A percentile compares a stretch with the other conserved stretches of the same genome.
Evolutionary conservation across 305 asterid genomes (phyloP).

Genomic region (Solanum aculeatissimum): DNA sequence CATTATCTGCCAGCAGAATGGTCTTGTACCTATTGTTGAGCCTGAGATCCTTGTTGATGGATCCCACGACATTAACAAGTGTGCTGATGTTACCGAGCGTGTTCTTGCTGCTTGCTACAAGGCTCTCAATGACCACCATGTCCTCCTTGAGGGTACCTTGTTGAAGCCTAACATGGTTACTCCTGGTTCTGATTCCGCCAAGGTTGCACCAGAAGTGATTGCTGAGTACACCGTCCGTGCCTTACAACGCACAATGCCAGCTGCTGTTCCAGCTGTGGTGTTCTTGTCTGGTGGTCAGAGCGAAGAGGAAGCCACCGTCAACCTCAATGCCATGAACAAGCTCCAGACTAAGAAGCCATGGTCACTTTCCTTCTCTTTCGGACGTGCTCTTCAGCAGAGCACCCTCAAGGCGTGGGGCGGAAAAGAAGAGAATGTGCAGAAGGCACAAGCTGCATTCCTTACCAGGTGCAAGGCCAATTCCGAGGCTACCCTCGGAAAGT

Average conservation of each 20-base stretch:
- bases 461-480: constrained; percentile 57
- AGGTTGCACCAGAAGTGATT: constrained; percentile 50
- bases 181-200: constrained; percentile 38
- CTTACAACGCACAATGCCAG: constrained; percentile 32
- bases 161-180: constrained; percentile 46
- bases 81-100: constrained; percentile 54
- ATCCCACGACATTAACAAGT: constrained; percentile 41
- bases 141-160: constrained; percentile 42
- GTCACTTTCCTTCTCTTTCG: constrained; percentile 36
- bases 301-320: constrained; percentile 54
- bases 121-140: constrained; percentile 65
- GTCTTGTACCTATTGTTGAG: constrained; percentile 62
- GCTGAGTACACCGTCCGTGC: constrained; percentile 51
- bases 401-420: constrained; percentile 42
- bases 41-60: constrained; percentile 69
- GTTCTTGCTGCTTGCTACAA: constrained; percentile 62
- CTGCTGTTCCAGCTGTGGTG: constrained; percentile 40
- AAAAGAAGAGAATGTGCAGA: constrained; percentile 24
- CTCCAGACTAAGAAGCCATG: constrained; percentile 35
- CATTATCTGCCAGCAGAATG: constrained; percentile 46
- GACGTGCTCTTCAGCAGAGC: constrained; percentile 42
- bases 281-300: constrained; percentile 67
- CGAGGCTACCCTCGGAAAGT: constrained; percentile 55
- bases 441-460: constrained; percentile 56
- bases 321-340: constrained; percentile 64